Base-by-base conservation (phyloP, 352 stramenopile species). In the Globisporangium yorkense region DNA sequence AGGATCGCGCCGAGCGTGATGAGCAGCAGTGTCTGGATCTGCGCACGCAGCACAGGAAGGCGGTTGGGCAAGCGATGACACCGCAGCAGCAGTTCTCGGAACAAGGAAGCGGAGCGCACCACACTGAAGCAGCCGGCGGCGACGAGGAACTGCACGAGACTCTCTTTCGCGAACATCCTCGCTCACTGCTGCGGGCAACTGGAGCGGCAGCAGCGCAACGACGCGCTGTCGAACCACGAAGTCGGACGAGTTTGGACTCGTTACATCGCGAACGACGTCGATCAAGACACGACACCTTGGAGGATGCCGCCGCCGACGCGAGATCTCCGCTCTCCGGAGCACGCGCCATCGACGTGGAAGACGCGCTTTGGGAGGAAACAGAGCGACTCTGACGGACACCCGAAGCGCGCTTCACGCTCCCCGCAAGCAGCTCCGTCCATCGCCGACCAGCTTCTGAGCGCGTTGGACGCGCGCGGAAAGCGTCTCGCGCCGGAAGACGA, bases 61-160 rank as follows among this genome's bases (percentile, higher is more conserved):
- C 31, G 41, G 49, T 18, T 3, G 33, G 33, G 9, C 18, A 12
- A 12, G 12, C 2, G 0, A n/a, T 21, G 31, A 35, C 4, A 27
- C 5, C 18, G 10, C 47, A 54, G 44, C 15, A 47, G 13, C 13
- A 35, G 29, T 1, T 18, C 29, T 24, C 9, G 53, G 16, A 43
- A 9, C 45, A 29, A 27, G 35, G 29, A 29, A 39, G 35, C 20
- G 13, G 33, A 21, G 16, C 49, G 31, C 49, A 89, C 60, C 56
- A 88, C 54, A 39, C 75, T 80, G 63, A 80, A 89, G 67, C 74
- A 89, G 1, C 75, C 74, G 5, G 74, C 76, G 21, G 73, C 75
- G 6, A 70, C 65, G 56, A 89, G 61, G 54, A 78, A 84, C 59
- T 87, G 77, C 40, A 88, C 65, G 54, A 89, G 68, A 44, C 66